Evolutionary conservation across 2,329 filamentous ascomycete species (phyloP).

Genomic region (Paecilomyces sp.): DNA sequence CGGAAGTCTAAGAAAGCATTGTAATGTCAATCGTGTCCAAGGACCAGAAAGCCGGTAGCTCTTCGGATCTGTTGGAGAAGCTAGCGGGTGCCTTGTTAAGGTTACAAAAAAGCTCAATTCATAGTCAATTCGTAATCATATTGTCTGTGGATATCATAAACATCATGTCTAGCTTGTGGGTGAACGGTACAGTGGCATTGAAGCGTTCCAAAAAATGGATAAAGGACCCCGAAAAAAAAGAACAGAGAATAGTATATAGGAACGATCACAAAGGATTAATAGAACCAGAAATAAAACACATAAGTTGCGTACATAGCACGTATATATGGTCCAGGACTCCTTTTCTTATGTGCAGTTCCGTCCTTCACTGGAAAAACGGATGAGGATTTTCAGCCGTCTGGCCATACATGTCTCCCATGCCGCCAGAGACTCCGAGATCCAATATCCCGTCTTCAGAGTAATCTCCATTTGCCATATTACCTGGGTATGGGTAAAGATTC

Average conservation of each 20-base stretch:
- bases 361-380: not conserved
- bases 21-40: not conserved
- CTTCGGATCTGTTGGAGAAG: not conserved
- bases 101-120: not conserved
- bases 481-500: slow-evolving; percentile 7
- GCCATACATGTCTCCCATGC: not conserved
- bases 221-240: not conserved
- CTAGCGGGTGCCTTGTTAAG: not conserved
- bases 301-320: not conserved
- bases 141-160: not conserved
- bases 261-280: not conserved
- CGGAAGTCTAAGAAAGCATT: not conserved
- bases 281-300: not conserved
- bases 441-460: not conserved
- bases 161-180: not conserved
- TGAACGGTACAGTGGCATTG: not conserved
- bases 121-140: not conserved
- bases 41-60: not conserved
- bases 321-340: not conserved
- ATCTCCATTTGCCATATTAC: not conserved
- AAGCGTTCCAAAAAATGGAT: not conserved
- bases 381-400: not conserved
- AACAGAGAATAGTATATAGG: not conserved
- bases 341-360: not conserved
- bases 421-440: not conserved